Evolutionary conservation across 1,139 yeast genomes (phyloP), one percentile per base, ranked within the genome.

Genomic region (Geotrichum klebahnii): DNA sequence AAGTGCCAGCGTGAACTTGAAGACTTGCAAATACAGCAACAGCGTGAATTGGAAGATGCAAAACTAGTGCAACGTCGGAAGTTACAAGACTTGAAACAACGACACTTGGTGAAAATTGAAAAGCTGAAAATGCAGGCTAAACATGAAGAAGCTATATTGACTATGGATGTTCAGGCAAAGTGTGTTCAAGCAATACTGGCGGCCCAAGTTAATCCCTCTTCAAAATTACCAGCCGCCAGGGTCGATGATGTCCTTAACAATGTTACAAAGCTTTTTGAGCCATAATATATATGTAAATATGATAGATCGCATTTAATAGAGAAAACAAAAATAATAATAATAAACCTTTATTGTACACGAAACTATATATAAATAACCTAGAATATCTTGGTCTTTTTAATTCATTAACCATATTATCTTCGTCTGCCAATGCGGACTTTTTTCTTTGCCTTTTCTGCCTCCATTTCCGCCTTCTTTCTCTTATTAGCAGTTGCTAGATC

Each of bases 401-500:
- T n/a, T n/a, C 14, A 5, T 31, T 5, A 34, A 34, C 9, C 12
- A 10, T 14, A 14, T n/a, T 26, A 48, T 45, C 49, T 34, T 31
- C 45, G 32, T 33, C 50, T 31, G 26, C 52, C 52, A 40, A 48
- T 32, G 14, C 39, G 37, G 17, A 36, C 33, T 35, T 46, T 50
- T 51, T 61, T 61, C 41, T 57, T 59, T 4, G 57, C 61, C 52
- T 57, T 56, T 39, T 54, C 58, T 0, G 59, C 59, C 5, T 53
- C 60, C 36, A 54, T 42, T 10, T 54, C 58, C 1, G 59, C 62
- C 43, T 56, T 59, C 48, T 59, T 58, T 35, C 66, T 53, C 50
- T 64, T 62, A 24, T 62, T 61, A 3, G 59, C 62, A 16, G 59
- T 57, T 31, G 55, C 50, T 37, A 57, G 48, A 28, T 56, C 53